These are phyloP conservation scores for Eimeria maxima DNA, from an alignment of 169 alveolate species.

Conservation along the genomic window DNA sequence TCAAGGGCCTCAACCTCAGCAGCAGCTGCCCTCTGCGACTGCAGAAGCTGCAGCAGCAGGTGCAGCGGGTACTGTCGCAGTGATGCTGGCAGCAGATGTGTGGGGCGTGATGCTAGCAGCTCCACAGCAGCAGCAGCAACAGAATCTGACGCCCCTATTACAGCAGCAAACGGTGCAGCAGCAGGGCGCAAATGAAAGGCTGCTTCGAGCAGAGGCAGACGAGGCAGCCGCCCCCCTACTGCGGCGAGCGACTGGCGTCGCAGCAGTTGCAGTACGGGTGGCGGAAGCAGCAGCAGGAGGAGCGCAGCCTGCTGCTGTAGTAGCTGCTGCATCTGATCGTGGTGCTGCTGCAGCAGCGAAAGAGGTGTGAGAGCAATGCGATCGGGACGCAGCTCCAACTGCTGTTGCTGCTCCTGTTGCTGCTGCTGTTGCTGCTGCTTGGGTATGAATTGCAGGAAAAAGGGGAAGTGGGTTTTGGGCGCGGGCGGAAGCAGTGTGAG, in stretches of 20 bases:
- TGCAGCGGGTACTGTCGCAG: conserved; percentile 76
- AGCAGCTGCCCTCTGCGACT: conserved; percentile 79
- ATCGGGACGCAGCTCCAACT: neutral
- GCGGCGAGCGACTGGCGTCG: neutral
- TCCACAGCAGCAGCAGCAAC: conserved; percentile 59
- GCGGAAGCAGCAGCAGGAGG: conserved; percentile 51
- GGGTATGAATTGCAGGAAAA: conserved; percentile 52
- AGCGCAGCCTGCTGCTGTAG: conserved; percentile 65
- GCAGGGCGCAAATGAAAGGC: conserved; percentile 26
- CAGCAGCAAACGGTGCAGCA: conserved; percentile 44
- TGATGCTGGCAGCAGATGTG: conserved; percentile 70
- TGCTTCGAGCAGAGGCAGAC: conserved; percentile 3
- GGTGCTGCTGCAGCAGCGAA: conserved; percentile 63
- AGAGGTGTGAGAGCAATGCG: conserved; percentile 38
- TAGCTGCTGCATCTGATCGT: conserved; percentile 43
- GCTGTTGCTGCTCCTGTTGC: neutral
- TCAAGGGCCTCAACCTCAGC: conserved; percentile 73
- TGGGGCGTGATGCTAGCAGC: conserved; percentile 38
- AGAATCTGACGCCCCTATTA: conserved; percentile 23
- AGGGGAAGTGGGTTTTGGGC: conserved; percentile 35
- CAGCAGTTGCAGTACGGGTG: neutral
- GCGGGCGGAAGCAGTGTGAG: conserved; percentile 1
- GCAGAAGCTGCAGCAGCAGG: conserved; percentile 79
- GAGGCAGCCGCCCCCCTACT: conserved; percentile 29
- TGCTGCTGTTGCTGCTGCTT: conserved; percentile 59